Base-by-base conservation (phyloP, 352 stramenopile species). In the Phytophthora idaei region DNA sequence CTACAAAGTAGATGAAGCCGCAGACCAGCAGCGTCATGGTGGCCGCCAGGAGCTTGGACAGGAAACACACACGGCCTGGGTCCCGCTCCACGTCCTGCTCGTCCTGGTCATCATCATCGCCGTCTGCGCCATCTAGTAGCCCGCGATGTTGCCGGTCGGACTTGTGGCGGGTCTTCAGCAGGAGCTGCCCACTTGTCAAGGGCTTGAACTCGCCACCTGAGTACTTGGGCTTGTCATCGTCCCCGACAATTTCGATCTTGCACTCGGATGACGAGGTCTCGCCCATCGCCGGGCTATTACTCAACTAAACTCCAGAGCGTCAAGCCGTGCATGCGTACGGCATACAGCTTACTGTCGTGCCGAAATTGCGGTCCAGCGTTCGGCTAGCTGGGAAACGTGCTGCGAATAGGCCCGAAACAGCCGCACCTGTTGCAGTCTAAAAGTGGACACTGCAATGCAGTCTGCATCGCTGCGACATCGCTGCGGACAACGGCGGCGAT, bases 1-100 rank as follows among this genome's bases (percentile, higher is more conserved):
- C 57, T 9, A 75, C 73, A 41, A 76, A 73, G 59, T 88, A 84
- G 70, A 85, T 81, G 66, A 88, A 88, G 36, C 55, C 61, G 29
- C 69, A 74, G 3, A 89, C 49, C 12, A 66, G 36, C 32, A 83
- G 34, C 42, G 72, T 81, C 55, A 85, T 57, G 27, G 49, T 57
- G 25, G 68, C 34, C 4, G 77, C 77, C 31, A 85, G 65, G n/a
- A 78, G 70, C 53, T 80, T 83, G 41, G 77, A 89, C 49, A 83
- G 59, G 39, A 80, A 59, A 54, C 77, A 88, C 62, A 85, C 79
- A 15, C 68, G 64, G 4, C 59, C 70, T 9, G 37, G 27, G 42
- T 77, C 63, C 31, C 68, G 61, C 1, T 66, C 52, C 28, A 9
- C 15, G 8, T 68, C 41, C 3, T 72, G 15, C 11, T 59, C 34